Base-by-base conservation (phyloP, 805 yeast species). In the Brettanomyces anomalus region DNA sequence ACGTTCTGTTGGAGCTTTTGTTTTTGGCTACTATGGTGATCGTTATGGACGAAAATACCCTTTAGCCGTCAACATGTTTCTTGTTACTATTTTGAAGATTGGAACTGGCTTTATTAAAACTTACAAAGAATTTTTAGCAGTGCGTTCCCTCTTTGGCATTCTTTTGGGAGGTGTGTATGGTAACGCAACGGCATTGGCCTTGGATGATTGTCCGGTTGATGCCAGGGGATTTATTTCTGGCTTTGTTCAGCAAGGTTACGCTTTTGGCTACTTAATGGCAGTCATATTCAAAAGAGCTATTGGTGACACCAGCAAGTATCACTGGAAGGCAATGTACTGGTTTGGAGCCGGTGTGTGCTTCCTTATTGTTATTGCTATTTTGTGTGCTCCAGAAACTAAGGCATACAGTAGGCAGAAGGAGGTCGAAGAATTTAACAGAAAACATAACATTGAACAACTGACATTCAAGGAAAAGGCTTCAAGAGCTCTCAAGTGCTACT, bases 231-330 rank as follows among this genome's bases (percentile, higher is more conserved):
- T 79, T 44, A 60, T 80, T 39, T 72, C 80, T 31, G 86, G 85
- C 39, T 59, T 84, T 35, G 75, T 86, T 56, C 95, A 85, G 61
- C 83, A 85, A 58, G 95, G 95, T 47, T 86, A 81, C 51, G 81
- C 84, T 1, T 70, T 81, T 39, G 88, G 88, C 19, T 80, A 79
- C 51, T 61, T 81, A 20, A 55, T 80, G 46, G 85, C 79, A 5
- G 84, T 79, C 40, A 66, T 79, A 19, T 81, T 79, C 64, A 74
- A 74, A 47, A 67, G 86, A 57, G 82, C 81, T 30, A 72, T 81
- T 46, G 76, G 73, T 7, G 74, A 71, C 53, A 72, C 68, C 45
- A 65, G 79, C 4, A 51, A 64, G 1, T 67, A 75, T 44, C 64
- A 68, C 0, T 81, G 87, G 87, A 72, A 84, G 61, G 69, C 81